Evolutionary conservation across 2,329 filamentous ascomycete genomes (phyloP), one percentile per base, ranked within the genome.

Genomic region (Elsinoe fawcettii): DNA sequence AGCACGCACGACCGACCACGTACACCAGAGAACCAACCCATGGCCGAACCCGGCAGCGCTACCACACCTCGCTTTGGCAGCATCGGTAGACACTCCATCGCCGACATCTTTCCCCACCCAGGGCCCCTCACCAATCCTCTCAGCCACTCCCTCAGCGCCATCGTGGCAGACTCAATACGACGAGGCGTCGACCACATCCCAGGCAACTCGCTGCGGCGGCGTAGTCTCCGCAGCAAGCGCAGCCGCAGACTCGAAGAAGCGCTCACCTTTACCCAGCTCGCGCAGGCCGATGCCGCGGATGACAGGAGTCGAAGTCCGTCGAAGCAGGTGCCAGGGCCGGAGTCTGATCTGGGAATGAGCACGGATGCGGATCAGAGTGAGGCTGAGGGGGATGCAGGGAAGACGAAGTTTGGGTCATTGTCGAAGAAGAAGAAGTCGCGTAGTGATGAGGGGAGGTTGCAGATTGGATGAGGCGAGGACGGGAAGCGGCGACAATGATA

Each of bases 121-220:
- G 80, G 80, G 0, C 79, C 81, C 5, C 70, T 86, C 3, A 76
- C 83, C 1, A 79, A 79, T 27, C 82, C 84, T 0, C 72, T 87
- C 1, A 83, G 79, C 1, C 79, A 77, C 1, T 79, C 79, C 0
- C 73, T 87, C 14, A 81, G 76, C 12, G 83, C 80, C 1, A 79
- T 87, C 49, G 81, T 87, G 5, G 83, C 83, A 7, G 83, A 87
- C 61, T 78, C 82, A 20, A 72, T 86, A 23, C 77, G 82, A n/a
- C 77, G 80, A 14, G 79, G 80, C 12, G 74, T 80, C 16, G 66
- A 68, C 11, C 60, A 58, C 16, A 59, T 61, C 11, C 62, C 64
- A n/a, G 32, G 56, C 47, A n/a, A 12, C 14, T 55, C 41, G 2
- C 32, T 56, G 2, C 23, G 54, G 7, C 54, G 54, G n/a, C 39